A percentile compares a stretch with the other conserved stretches of the same genome.
Evolutionary conservation across 2,329 filamentous ascomycete genomes (phyloP).

Genomic region (Stagonosporopsis chrysanthemi): DNA sequence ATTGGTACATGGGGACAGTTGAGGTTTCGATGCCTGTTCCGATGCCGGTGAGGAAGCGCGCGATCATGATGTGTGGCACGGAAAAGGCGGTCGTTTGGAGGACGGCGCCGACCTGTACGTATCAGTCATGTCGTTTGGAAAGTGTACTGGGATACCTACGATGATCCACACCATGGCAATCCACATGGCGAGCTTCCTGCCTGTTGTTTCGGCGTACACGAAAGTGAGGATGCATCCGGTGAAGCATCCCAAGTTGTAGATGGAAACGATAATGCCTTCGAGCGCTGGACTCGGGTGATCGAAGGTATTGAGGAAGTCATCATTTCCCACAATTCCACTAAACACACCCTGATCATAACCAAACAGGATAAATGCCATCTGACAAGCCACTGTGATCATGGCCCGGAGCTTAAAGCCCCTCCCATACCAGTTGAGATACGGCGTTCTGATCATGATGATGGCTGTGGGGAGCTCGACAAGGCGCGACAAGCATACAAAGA

Average conservation of each 20-base stretch:
- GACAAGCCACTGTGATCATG: slow-evolving; percentile 42
- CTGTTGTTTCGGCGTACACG: slow-evolving; percentile 48
- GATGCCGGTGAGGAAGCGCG: slow-evolving; percentile 60
- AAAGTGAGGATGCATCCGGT: slow-evolving; percentile 50
- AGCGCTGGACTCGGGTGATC: slow-evolving; percentile 48
- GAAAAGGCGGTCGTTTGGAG: slow-evolving; percentile 48
- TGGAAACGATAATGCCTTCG: slow-evolving; percentile 54
- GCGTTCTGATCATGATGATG: slow-evolving; percentile 30
- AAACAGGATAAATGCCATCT: slow-evolving; percentile 43
- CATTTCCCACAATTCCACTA: slow-evolving; percentile 53
- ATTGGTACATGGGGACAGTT: slow-evolving; percentile 62
- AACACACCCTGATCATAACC: slow-evolving; percentile 51
- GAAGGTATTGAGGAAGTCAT: slow-evolving; percentile 51
- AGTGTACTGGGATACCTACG: slow-evolving; percentile 14
- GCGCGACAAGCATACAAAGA: neutral
- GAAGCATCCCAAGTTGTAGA: slow-evolving; percentile 52
- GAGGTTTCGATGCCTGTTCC: slow-evolving; percentile 64
- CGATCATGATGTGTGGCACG: slow-evolving; percentile 58
- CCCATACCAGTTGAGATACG: slow-evolving; percentile 38
- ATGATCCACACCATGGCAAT: slow-evolving; percentile 54
- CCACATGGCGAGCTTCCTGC: slow-evolving; percentile 51
- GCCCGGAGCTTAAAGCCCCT: slow-evolving; percentile 37
- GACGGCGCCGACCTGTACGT: slow-evolving; percentile 42
- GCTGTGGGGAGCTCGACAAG: neutral
- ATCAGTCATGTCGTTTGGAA: neutral